Conservation (phyloP, 305 asterid species). For the Ajuga reptans region DNA sequence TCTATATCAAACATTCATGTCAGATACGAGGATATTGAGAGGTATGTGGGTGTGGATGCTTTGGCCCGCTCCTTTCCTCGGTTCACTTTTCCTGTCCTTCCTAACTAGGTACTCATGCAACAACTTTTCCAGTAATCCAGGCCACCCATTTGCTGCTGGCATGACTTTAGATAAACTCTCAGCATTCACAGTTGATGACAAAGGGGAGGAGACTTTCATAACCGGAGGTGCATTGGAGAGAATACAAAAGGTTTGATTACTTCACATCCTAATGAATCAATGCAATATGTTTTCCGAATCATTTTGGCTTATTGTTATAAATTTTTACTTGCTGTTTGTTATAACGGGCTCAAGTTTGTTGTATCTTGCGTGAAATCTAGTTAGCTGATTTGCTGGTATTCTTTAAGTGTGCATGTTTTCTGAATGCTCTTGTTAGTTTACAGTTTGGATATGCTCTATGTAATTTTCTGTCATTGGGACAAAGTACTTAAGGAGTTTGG, state of each 20-base stretch:
- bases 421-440: constrained; percentile 1
- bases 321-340: neutral
- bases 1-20: constrained; percentile 88
- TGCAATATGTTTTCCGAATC: neutral
- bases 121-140: constrained; percentile 63
- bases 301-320: neutral
- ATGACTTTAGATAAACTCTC: constrained; percentile 80
- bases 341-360: neutral
- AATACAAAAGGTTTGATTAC: constrained; percentile 65
- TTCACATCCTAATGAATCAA: constrained; percentile 15
- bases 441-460: neutral
- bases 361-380: constrained; percentile 9
- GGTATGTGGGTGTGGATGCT: constrained; percentile 41
- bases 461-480: neutral
- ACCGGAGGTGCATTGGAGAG: constrained; percentile 85
- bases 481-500: no score
- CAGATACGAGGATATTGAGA: constrained; percentile 96
- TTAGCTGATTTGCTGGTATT: constrained; percentile 8
- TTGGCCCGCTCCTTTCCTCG: neutral
- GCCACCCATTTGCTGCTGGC: constrained; percentile 94
- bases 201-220: constrained; percentile 73
- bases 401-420: neutral
- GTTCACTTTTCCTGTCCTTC: constrained; percentile 2
- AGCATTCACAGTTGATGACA: constrained; percentile 84
- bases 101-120: constrained; percentile 17